These are phyloP conservation scores for Mycena epipterygia DNA, from an alignment of 768 basidiomycete species.

Conservation along the genomic window DNA sequence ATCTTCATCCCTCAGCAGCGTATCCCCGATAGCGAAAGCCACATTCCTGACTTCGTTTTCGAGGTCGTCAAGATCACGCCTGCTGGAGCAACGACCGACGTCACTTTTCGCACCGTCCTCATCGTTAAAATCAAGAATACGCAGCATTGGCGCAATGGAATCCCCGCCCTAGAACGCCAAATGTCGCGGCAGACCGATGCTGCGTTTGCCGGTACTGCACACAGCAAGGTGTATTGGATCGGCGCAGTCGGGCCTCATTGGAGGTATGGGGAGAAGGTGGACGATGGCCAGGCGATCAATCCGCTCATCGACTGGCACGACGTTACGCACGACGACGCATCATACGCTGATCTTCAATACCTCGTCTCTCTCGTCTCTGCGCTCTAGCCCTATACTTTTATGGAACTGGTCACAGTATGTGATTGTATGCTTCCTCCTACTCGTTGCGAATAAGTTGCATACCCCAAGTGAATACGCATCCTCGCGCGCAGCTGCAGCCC, in stretches of 20 bases:
- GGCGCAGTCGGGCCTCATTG: constrained; percentile 39
- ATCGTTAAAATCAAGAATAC: constrained; percentile 35
- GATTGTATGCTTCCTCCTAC: too few species aligned
- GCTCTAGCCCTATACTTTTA: constrained; percentile 3
- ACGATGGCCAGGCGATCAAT: constrained; percentile 27
- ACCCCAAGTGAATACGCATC: too few species aligned
- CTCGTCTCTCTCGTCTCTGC: constrained; percentile 18
- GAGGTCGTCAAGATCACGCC: constrained; percentile 36
- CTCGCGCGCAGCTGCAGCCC: too few species aligned
- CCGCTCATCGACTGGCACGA: constrained; percentile 40
- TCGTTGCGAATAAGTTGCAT: too few species aligned
- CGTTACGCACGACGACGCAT: constrained; percentile 33
- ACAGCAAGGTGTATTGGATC: constrained; percentile 37
- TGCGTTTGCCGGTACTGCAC: constrained; percentile 36
- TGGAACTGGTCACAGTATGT: too few species aligned
- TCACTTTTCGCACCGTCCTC: constrained; percentile 37
- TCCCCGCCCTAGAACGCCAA: constrained; percentile 21
- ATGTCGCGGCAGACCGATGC: constrained; percentile 33
- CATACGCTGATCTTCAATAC: constrained; percentile 14
- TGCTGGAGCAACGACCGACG: constrained; percentile 12
- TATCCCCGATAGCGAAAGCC: constrained; percentile 22
- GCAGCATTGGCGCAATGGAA: constrained; percentile 37
- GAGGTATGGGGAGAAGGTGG: constrained; percentile 38
- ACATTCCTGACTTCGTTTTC: constrained; percentile 29
- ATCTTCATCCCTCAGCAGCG: constrained; percentile 3